Evolutionary conservation across 2,329 filamentous ascomycete genomes (phyloP).

Genomic region (Thelonectria rubi): DNA sequence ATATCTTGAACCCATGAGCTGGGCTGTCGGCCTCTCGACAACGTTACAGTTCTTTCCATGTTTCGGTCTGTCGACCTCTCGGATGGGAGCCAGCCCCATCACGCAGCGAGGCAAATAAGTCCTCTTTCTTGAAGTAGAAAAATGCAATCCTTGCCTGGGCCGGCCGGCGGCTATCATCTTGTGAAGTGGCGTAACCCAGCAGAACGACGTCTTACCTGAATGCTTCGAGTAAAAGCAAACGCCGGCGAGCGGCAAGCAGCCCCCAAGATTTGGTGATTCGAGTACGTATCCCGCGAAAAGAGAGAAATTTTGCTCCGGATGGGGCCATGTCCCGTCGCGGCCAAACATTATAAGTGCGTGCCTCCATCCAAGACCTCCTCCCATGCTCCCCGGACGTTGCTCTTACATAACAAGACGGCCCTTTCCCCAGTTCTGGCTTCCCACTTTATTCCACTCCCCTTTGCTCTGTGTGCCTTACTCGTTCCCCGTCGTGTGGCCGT

Average conservation of each 20-base stretch:
- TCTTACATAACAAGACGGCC: conserved; percentile 41
- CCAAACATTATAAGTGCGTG: conserved; percentile 5
- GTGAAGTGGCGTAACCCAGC: not conserved
- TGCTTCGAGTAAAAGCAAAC: conserved; percentile 13
- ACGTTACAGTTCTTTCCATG: not conserved
- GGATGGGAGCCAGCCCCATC: not conserved
- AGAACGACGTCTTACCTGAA: not conserved
- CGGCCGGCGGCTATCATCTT: not conserved
- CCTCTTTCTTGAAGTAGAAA: not conserved
- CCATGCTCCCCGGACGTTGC: conserved; percentile 11
- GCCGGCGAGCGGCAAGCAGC: too few relatives aligned
- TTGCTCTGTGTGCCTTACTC: not conserved
- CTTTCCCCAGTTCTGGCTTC: conserved; percentile 22
- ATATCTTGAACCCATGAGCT: not conserved
- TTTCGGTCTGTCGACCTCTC: not conserved
- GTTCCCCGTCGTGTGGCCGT: conserved; percentile 6
- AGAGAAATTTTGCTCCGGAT: conserved; percentile 40
- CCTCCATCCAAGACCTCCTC: not conserved
- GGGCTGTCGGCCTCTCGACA: too few relatives aligned
- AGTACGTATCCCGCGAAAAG: conserved; percentile 24
- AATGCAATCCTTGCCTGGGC: not conserved
- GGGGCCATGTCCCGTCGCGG: conserved; percentile 36
- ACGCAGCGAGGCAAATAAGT: not conserved
- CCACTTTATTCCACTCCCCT: conserved; percentile 34
- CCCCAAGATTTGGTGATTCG: conserved; percentile 9